Evolutionary conservation across 768 basidiomycete species (phyloP).

Genomic region (Lanmaoa pseudosensibilis): DNA sequence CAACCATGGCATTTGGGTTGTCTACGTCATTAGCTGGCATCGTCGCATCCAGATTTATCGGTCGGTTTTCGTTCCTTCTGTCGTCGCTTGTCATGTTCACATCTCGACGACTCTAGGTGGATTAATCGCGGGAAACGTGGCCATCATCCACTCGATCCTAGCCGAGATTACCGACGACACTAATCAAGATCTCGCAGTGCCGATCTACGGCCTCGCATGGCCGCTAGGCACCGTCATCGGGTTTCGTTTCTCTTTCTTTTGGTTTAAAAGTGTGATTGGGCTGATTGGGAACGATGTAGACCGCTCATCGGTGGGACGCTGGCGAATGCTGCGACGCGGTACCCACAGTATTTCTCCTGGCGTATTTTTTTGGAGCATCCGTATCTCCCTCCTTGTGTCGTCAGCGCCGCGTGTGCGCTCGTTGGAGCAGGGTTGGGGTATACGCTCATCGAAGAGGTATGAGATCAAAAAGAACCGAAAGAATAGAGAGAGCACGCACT

Average conservation of each 20-base stretch:
- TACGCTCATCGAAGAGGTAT: conserved; percentile 24
- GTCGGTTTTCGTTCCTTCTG: conserved; percentile 31
- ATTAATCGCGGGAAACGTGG: conserved; percentile 59
- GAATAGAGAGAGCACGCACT: background rate
- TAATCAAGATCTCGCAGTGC: conserved; percentile 59
- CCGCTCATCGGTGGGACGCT: conserved; percentile 17
- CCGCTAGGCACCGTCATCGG: conserved; percentile 56
- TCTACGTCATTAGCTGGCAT: conserved; percentile 50
- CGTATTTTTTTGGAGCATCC: conserved; percentile 11
- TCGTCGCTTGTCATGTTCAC: background rate
- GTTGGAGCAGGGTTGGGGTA: conserved; percentile 12
- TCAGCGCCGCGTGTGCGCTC: conserved; percentile 10
- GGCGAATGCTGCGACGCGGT: conserved; percentile 19
- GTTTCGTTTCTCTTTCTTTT: conserved; percentile 28
- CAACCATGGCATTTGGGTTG: conserved; percentile 54
- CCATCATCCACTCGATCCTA: conserved; percentile 60
- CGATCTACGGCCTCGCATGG: conserved; percentile 59
- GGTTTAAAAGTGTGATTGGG: background rate
- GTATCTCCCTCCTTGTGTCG: conserved; percentile 18
- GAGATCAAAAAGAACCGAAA: background rate
- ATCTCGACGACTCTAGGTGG: conserved; percentile 43
- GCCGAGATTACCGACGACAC: conserved; percentile 63
- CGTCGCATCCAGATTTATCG: conserved; percentile 50
- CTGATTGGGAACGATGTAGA: background rate
- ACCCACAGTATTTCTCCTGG: conserved; percentile 17